These are phyloP conservation scores for Sanghuangporus sanghuang DNA, from an alignment of 1,284 basidiomycete species.

Conservation along the genomic window DNA sequence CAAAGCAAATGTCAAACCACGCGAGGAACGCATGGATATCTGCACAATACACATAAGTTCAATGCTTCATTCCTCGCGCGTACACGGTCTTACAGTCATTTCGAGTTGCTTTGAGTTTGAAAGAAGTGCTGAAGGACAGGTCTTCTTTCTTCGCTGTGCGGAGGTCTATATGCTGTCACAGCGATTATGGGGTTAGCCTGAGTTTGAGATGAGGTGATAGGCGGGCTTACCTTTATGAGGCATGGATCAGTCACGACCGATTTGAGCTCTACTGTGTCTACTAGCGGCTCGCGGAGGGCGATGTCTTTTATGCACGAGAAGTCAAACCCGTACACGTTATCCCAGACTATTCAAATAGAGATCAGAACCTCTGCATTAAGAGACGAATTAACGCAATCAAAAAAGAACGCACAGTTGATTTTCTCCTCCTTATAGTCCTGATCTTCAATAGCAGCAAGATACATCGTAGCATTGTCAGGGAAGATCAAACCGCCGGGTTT, in stretches of 20 bases:
- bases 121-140: constrained; percentile 80
- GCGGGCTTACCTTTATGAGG: constrained; percentile 61
- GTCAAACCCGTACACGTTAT: constrained; percentile 99
- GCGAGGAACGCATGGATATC: constrained; percentile 99
- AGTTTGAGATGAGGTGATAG: constrained; percentile 1
- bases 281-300: constrained; percentile 92
- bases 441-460: constrained; percentile 97
- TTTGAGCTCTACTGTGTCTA: constrained; percentile 96
- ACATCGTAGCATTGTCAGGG: constrained; percentile 93
- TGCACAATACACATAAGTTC: constrained; percentile 28
- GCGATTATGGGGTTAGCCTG: constrained; percentile 12
- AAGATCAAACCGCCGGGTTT: constrained; percentile 90
- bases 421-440: constrained; percentile 99
- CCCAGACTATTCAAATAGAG: constrained; percentile 77
- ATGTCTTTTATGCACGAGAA: constrained; percentile 99
- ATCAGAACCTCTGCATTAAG: background rate
- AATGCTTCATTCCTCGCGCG: background rate
- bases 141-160: constrained; percentile 94
- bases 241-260: constrained; percentile 89
- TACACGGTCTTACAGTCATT: constrained; percentile 73
- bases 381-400: background rate
- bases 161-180: constrained; percentile 80
- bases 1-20: constrained; percentile 98
- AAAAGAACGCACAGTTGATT: constrained; percentile 79
- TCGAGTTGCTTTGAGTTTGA: constrained; percentile 79